Percentiles rank a stretch among this genome's conserved stretches.
phyloP scores from a whole-genome alignment of 116 monocot genomes.

The Dioscorea cayenensis region DNA sequence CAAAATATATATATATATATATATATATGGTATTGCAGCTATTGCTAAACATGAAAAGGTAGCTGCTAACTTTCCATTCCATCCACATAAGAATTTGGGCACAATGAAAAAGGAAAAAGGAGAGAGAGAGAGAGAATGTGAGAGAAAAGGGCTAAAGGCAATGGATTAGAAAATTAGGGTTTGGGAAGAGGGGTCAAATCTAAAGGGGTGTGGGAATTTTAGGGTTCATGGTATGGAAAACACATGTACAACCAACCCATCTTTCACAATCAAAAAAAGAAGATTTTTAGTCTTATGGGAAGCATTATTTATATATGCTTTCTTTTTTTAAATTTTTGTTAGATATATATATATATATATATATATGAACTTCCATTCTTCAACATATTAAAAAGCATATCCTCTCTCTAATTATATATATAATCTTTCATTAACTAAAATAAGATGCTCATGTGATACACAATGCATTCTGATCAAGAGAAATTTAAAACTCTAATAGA shows the following conservation, averaged over 20 bases:
- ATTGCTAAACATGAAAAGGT: neutral
- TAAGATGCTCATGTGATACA: no score
- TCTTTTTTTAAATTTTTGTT: neutral
- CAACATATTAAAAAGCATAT: no score
- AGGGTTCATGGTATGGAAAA: neutral
- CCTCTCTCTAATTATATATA: no score
- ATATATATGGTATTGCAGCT: neutral
- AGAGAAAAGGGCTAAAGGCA: neutral
- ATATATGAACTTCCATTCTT: no score
- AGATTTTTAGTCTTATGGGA: neutral
- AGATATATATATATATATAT: neutral
- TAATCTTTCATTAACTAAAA: no score
- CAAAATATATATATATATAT: neutral
- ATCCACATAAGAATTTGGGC: neutral
- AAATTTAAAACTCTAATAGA: no score
- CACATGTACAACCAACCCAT: neutral
- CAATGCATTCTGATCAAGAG: no score
- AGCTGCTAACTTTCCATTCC: conserved; percentile 6
- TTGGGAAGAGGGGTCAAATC: conserved; percentile 1
- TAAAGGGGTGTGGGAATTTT: neutral
- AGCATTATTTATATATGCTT: neutral
- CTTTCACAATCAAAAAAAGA: neutral
- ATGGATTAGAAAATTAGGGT: neutral
- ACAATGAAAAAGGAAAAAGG: neutral
- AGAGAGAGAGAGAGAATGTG: neutral